These are phyloP conservation scores for Pleurotus giganteus DNA, from an alignment of 768 basidiomycete species.

Conservation along the genomic window DNA sequence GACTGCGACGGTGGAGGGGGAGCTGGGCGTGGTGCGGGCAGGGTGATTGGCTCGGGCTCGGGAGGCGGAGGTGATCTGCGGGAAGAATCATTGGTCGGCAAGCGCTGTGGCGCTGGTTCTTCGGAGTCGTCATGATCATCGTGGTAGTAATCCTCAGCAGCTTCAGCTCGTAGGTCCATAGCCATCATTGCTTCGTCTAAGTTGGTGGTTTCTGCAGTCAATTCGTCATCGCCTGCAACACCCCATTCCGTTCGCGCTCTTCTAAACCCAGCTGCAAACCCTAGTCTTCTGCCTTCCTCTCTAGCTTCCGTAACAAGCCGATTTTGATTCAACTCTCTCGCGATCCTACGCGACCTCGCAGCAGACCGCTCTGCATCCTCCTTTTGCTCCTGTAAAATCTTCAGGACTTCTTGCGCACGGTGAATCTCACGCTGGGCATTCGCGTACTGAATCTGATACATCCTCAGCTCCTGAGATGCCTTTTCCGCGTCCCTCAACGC, in stretches of 20 bases:
- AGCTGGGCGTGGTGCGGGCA: background rate
- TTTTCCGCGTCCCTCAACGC: constrained; percentile 37
- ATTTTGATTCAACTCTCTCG: constrained; percentile 50
- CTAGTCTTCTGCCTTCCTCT: constrained; percentile 54
- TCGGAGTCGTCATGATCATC: background rate
- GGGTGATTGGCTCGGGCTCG: constrained; percentile 4
- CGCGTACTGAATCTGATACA: constrained; percentile 38
- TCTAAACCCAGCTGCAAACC: constrained; percentile 46
- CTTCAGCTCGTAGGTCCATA: background rate
- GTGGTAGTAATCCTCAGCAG: background rate
- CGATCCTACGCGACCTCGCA: constrained; percentile 46
- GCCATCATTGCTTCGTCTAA: constrained; percentile 1
- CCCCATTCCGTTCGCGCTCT: constrained; percentile 1
- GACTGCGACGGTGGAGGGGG: background rate
- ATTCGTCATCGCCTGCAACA: background rate
- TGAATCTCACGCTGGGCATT: constrained; percentile 48
- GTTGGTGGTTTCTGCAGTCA: background rate
- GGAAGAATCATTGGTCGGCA: background rate
- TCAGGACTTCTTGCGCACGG: constrained; percentile 48
- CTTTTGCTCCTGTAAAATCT: constrained; percentile 46
- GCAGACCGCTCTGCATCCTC: constrained; percentile 59
- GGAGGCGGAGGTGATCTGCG: background rate
- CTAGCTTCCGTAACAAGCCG: constrained; percentile 49
- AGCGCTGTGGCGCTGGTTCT: background rate
- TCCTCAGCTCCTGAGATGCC: constrained; percentile 32